phyloP scores from a whole-genome alignment of 2,329 filamentous ascomycete species.

The Penicillium vulpinum region DNA sequence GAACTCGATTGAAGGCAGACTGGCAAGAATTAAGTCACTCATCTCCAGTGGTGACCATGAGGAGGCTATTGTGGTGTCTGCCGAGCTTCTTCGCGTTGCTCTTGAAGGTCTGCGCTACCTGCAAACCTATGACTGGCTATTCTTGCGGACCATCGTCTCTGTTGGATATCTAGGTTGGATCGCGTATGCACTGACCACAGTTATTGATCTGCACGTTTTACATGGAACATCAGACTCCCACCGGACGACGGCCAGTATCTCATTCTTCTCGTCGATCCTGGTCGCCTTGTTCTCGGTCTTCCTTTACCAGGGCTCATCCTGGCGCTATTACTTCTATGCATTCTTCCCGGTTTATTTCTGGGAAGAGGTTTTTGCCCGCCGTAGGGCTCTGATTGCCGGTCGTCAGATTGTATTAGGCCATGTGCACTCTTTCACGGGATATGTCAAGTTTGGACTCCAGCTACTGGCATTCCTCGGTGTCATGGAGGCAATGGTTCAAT shows the following conservation, averaged over 20 bases:
- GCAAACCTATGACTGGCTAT: constrained; percentile 98
- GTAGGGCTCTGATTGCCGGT: constrained; percentile 68
- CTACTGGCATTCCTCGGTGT: constrained; percentile 68
- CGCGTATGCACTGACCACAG: constrained; percentile 82
- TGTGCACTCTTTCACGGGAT: constrained; percentile 60
- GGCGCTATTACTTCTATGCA: constrained; percentile 86
- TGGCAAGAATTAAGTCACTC: constrained; percentile 65
- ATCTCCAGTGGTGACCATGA: constrained; percentile 68
- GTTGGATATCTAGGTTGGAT: constrained; percentile 95
- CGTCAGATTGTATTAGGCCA: constrained; percentile 68
- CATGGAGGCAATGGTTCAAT: constrained; percentile 78
- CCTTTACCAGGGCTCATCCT: constrained; percentile 73
- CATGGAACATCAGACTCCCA: constrained; percentile 66
- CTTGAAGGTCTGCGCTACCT: constrained; percentile 86
- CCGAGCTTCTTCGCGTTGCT: constrained; percentile 71
- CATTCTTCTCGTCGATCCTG: constrained; percentile 75
- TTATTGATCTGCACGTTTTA: constrained; percentile 84
- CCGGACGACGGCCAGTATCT: constrained; percentile 59
- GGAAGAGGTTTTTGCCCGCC: constrained; percentile 86
- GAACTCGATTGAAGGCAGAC: constrained; percentile 62
- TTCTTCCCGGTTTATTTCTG: constrained; percentile 94
- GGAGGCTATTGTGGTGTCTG: constrained; percentile 76
- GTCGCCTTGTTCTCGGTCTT: constrained; percentile 76
- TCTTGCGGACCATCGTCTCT: constrained; percentile 84
- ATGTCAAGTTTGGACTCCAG: constrained; percentile 64